Base-by-base conservation (phyloP, 345 rosid genomes). In the Salix viminalis region DNA sequence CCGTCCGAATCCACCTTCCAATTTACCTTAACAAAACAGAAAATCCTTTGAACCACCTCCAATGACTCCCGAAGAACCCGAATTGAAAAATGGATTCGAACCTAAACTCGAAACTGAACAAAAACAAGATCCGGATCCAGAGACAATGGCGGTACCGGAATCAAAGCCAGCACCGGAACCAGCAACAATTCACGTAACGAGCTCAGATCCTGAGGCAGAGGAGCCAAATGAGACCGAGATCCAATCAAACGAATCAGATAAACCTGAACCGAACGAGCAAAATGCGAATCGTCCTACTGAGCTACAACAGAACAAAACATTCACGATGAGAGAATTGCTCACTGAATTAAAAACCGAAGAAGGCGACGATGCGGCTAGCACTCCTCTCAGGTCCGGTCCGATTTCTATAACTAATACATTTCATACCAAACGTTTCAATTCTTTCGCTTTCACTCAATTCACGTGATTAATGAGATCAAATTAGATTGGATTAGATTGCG, bases 311-410 rank as follows among this genome's bases (percentile, higher is more conserved):
- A 90, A 72, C 83, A 87, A 90, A 66, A 87, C 97, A 8, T 93
- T 95, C 84, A 93, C 99, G 34, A 91, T 91, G 97, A 85, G 99
- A 75, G 94, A 95, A 76, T 76, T 95, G 71, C 93, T 91, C 54
- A 88, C 81, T 72, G 97, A 91, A 76, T 79, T 92, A 77, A 92
- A 94, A 82, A 87, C 79, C 79, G 97, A 90, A 5, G 95, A 89
- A 70, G 92, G 88, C 73, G 93, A 84, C 8, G 86, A 84, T 62
- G 68, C 42, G n/a, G 42, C 44, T 4, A 80, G 12, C 44, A 87
- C 97, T 73, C 94, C 90, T 54, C 77, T 86, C 83, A 91, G 98
- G 97, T 91, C 32, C n/a, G 5, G 50, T 44, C 14, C 52, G 52
- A 0, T 46, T 46, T 46, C 6, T 46, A 46, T 4, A 14, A 46